phyloP scores from a whole-genome alignment of 768 basidiomycete genomes.

The Russula griseocarnosa region DNA sequence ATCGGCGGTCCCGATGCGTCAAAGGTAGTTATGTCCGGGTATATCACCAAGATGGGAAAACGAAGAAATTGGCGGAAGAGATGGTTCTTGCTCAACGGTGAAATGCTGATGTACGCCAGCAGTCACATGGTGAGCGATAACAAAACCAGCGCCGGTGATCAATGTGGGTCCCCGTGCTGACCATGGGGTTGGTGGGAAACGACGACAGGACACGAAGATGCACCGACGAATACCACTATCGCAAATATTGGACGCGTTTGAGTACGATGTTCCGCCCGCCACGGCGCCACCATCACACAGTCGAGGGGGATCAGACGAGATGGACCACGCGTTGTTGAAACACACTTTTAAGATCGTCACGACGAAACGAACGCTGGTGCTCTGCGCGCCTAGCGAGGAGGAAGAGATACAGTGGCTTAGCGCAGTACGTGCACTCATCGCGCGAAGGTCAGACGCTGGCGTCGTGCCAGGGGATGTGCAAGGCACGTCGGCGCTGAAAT shows the following conservation, averaged over 20 bases:
- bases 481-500: constrained; percentile 25
- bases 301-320: constrained; percentile 44
- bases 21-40: constrained; percentile 84
- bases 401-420: constrained; percentile 99
- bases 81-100: constrained; percentile 92
- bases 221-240: constrained; percentile 82
- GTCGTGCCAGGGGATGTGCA: constrained; percentile 35
- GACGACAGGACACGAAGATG: constrained; percentile 75
- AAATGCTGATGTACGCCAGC: constrained; percentile 80
- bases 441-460: constrained; percentile 48
- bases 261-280: constrained; percentile 63
- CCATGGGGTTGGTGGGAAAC: not conserved
- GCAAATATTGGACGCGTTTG: constrained; percentile 88
- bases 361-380: constrained; percentile 80
- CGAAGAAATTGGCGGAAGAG: constrained; percentile 94
- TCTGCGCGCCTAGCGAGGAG: constrained; percentile 94
- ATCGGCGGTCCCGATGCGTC: constrained; percentile 50
- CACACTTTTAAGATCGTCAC: constrained; percentile 96
- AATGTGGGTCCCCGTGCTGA: constrained; percentile 10
- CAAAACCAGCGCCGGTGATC: constrained; percentile 1
- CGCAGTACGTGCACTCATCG: constrained; percentile 87
- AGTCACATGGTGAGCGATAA: constrained; percentile 84
- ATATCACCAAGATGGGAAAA: constrained; percentile 96
- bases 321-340: constrained; percentile 34
- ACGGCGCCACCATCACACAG: constrained; percentile 38